A percentile compares a stretch with the other conserved stretches of the same genome.
These are phyloP conservation scores for Phascolomyces articulosus DNA, from an alignment of 371 early-diverging fungal genomes.

Conservation along the genomic window DNA sequence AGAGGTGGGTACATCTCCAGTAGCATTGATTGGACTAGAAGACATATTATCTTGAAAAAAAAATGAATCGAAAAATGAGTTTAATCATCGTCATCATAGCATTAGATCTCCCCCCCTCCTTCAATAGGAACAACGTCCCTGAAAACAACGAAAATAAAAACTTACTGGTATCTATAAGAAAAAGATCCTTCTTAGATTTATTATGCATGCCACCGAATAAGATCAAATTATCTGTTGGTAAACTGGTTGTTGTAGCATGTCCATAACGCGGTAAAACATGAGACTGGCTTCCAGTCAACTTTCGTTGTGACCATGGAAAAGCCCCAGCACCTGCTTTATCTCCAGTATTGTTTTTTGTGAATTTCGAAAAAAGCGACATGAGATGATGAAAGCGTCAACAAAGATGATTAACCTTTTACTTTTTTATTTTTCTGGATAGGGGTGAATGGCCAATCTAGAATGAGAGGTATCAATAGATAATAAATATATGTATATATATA, in stretches of 20 bases:
- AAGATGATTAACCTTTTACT: background rate
- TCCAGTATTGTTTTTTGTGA: conserved; percentile 39
- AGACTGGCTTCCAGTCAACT: conserved; percentile 34
- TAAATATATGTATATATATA: too few relatives aligned
- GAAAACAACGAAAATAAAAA: background rate
- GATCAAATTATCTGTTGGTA: conserved; percentile 46
- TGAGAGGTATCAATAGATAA: too few relatives aligned
- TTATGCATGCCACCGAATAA: conserved; percentile 62
- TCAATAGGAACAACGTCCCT: too few relatives aligned
- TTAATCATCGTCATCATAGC: too few relatives aligned
- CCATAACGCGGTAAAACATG: conserved; percentile 54
- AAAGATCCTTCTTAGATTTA: conserved; percentile 54
- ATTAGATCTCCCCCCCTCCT: too few relatives aligned
- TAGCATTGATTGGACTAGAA: conserved; percentile 26
- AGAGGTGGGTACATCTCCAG: conserved; percentile 40
- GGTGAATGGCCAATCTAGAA: too few relatives aligned
- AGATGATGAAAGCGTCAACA: conserved; percentile 7
- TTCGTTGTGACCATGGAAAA: conserved; percentile 53
- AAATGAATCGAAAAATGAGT: too few relatives aligned
- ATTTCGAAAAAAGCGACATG: conserved; percentile 53
- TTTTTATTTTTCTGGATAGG: background rate
- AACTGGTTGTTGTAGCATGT: conserved; percentile 55
- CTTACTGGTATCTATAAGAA: conserved; percentile 67
- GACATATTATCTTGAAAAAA: conserved; percentile 31
- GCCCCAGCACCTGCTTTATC: conserved; percentile 9